phyloP scores from a whole-genome alignment of 331 rosid species.

The Cydonia oblonga region DNA sequence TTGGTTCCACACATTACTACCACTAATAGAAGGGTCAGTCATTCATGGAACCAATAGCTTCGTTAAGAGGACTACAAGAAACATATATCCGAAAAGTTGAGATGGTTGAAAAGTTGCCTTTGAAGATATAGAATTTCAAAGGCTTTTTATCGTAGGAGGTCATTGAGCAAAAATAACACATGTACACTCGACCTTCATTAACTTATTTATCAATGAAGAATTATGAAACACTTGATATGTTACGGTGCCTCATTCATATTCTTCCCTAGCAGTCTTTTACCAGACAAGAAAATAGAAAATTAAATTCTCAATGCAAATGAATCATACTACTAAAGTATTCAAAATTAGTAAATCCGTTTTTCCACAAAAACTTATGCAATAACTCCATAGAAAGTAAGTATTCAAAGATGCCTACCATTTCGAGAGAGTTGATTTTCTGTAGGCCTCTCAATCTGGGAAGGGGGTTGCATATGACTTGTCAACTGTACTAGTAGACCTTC shows the following conservation, averaged over 20 bases:
- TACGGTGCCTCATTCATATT: background rate
- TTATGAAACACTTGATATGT: background rate
- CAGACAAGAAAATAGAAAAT: background rate
- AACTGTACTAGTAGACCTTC: background rate
- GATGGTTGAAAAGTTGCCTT: background rate
- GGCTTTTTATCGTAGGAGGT: background rate
- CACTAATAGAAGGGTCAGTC: background rate
- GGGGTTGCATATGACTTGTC: background rate
- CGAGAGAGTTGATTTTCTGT: background rate
- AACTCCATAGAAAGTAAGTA: background rate
- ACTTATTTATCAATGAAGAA: background rate
- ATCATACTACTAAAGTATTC: background rate
- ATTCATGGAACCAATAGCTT: background rate
- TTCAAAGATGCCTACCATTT: background rate
- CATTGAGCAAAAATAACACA: background rate
- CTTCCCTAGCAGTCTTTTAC: background rate
- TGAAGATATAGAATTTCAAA: background rate
- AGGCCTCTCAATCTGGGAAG: background rate
- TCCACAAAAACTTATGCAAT: background rate
- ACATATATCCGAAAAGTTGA: background rate
- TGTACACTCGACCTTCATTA: background rate
- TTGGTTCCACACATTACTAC: background rate
- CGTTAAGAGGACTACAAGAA: background rate
- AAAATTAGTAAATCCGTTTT: background rate
- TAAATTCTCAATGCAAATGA: background rate